Conservation (phyloP, 257 asterid genomes). For the Apocynum venetum region DNA sequence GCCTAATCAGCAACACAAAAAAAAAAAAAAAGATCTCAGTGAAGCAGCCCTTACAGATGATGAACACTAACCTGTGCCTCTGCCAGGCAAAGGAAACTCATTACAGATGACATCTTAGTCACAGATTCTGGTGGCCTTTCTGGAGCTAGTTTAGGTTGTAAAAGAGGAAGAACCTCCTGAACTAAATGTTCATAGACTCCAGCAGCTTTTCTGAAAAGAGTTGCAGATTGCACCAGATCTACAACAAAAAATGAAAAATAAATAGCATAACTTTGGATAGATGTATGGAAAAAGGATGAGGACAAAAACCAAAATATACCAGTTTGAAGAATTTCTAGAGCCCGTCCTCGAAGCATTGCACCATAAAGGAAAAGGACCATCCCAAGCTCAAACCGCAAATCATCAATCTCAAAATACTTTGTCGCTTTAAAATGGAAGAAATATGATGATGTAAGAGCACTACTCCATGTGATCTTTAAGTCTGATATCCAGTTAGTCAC, state of each 20-base stretch:
- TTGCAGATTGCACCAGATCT: constrained; percentile 65
- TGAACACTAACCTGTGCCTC: constrained; percentile 57
- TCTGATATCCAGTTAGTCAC: constrained; percentile 31
- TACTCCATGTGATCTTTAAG: constrained; percentile 59
- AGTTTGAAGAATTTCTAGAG: constrained; percentile 46
- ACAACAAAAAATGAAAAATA: constrained; percentile 7
- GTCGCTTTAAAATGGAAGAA: constrained; percentile 31
- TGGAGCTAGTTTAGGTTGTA: constrained; percentile 15
- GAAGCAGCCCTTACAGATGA: background rate
- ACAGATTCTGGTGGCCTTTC: constrained; percentile 57
- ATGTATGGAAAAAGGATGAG: background rate
- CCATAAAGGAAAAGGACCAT: constrained; percentile 56
- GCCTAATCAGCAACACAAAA: background rate
- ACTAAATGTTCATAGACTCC: constrained; percentile 52
- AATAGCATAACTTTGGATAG: background rate
- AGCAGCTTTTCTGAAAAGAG: constrained; percentile 62
- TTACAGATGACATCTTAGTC: constrained; percentile 31
- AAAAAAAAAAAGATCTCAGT: background rate
- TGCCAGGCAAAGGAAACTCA: constrained; percentile 64
- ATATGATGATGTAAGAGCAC: constrained; percentile 38
- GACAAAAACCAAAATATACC: constrained; percentile 22
- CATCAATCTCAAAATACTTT: constrained; percentile 40
- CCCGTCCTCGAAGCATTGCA: constrained; percentile 46
- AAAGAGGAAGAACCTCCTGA: constrained; percentile 29
- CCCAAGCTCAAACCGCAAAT: constrained; percentile 46